Base-by-base conservation (phyloP, 495 filamentous ascomycete genomes). In the Podospora pseudoanserina region DNA sequence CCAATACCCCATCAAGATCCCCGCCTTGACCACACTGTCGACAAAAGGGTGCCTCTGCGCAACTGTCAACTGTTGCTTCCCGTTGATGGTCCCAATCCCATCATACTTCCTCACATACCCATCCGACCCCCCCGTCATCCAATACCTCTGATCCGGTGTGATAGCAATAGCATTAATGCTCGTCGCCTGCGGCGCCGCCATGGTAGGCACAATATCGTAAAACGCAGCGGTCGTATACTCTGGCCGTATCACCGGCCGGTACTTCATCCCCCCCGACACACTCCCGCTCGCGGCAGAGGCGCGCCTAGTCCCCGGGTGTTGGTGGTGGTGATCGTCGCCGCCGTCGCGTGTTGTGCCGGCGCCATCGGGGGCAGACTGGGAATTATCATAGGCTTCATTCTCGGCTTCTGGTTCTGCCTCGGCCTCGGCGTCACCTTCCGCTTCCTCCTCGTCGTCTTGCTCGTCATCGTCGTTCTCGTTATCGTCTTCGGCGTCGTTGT, bases 21-120 rank as follows among this genome's bases (percentile, higher is more conserved):
- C 95, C 15, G 93, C 93, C 77, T 97, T 98, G 54, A 92, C 90
- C 18, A 99, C 95, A 70, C 91, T 96, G 74, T 99, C 95, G 44
- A 99, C 95, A 71, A 98, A 99, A 0, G 96, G 95, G 79, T 99
- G 95, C 62, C 91, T 82, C 80, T 99, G 95, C 55, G 95, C 95
- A 7, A 99, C 95, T 0, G 95, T 99, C 71, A 99, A 81, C 77
- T 93, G 90, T 39, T 92, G 87, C 77, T 97, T 97, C 70, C 92
- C 93, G 77, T 99, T 99, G 68, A 93, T 93, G 9, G 95, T 97
- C 18, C 91, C 93, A 57, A 92, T 88, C 85, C 96, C 97, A 79
- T 99, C 94, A 80, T 92, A 98, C 72, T 96, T 97, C 49, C 95
- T 86, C 65, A 97, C 91, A 74, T 96, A 98, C 60, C 95, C 93